Percentiles rank a stretch among this genome's conserved stretches.
Conservation (phyloP, 2,329 filamentous ascomycete genomes). For the Diaporthe helianthi region DNA sequence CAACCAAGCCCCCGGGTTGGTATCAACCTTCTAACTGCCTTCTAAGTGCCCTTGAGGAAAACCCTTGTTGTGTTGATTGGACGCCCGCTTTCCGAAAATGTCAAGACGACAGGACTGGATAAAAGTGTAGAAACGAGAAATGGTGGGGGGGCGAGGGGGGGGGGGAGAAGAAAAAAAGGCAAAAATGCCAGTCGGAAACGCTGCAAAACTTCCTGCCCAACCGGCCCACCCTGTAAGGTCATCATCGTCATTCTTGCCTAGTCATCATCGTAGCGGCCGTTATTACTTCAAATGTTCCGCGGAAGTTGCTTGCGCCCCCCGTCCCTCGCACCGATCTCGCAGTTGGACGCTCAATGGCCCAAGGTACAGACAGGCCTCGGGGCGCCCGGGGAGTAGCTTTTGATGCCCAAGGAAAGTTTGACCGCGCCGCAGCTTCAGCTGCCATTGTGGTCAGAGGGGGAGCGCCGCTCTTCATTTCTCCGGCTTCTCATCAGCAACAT, state of each 20-base stretch:
- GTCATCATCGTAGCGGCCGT: slow-evolving; percentile 38
- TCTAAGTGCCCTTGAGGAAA: slow-evolving; percentile 12
- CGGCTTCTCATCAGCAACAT: neutral
- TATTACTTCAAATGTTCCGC: slow-evolving; percentile 36
- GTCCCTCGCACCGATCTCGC: neutral
- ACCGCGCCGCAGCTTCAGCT: slow-evolving; percentile 2
- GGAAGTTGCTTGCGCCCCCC: neutral
- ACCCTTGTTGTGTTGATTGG: neutral
- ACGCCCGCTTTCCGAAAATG: slow-evolving; percentile 10
- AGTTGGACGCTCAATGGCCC: neutral
- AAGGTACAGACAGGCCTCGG: neutral
- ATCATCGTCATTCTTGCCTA: slow-evolving; percentile 10
- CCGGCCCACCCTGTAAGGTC: neutral
- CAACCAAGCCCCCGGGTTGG: slow-evolving; percentile 15
- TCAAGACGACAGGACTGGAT: neutral
- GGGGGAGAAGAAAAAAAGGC: neutral
- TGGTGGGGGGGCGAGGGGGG: too few species aligned
- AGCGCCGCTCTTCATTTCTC: neutral
- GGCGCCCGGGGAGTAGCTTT: neutral
- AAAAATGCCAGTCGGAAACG: neutral
- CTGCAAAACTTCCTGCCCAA: neutral
- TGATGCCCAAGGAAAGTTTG: neutral
- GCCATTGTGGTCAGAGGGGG: neutral
- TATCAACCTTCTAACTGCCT: slow-evolving; percentile 14
- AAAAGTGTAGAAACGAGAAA: neutral